Conservation (phyloP, 116 monocot species). For the Cymodocea nodosa region DNA sequence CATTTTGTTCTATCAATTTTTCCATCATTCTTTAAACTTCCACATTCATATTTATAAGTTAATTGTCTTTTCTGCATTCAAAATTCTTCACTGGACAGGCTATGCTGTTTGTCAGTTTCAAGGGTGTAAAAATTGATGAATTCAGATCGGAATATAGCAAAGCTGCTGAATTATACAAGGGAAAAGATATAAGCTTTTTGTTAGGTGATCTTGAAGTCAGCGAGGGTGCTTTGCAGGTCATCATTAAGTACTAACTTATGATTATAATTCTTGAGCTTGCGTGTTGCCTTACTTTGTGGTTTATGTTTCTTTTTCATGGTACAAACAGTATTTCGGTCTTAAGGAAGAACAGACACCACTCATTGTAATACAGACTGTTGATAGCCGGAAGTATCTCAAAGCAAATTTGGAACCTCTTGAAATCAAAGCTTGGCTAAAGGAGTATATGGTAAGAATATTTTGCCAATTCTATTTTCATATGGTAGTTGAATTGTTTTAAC, state of each 20-base stretch:
- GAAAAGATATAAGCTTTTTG: conserved; percentile 52
- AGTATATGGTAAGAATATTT: conserved; percentile 40
- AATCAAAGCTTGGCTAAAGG: conserved; percentile 62
- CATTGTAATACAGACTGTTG: conserved; percentile 46
- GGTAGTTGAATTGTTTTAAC: neutral
- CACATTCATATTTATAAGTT: too few relatives aligned
- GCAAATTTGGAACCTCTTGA: conserved; percentile 49
- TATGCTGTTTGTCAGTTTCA: conserved; percentile 70
- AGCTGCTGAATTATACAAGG: conserved; percentile 54
- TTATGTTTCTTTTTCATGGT: conserved; percentile 3
- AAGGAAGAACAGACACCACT: conserved; percentile 59
- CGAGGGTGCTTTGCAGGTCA: conserved; percentile 71
- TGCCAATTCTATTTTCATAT: too few relatives aligned
- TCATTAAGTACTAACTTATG: neutral
- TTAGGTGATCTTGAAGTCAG: conserved; percentile 69
- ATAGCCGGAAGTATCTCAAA: conserved; percentile 62
- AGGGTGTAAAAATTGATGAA: conserved; percentile 33
- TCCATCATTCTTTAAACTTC: neutral
- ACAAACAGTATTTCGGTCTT: conserved; percentile 70
- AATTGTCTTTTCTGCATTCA: neutral
- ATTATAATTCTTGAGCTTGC: neutral
- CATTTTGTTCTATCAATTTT: neutral
- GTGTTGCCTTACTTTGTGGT: neutral
- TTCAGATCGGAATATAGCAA: conserved; percentile 55
- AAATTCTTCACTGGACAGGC: conserved; percentile 31